A percentile compares a stretch with the other conserved stretches of the same genome.
Conservation (phyloP, 2,329 filamentous ascomycete genomes). For the Rhynchosporium agropyri region DNA sequence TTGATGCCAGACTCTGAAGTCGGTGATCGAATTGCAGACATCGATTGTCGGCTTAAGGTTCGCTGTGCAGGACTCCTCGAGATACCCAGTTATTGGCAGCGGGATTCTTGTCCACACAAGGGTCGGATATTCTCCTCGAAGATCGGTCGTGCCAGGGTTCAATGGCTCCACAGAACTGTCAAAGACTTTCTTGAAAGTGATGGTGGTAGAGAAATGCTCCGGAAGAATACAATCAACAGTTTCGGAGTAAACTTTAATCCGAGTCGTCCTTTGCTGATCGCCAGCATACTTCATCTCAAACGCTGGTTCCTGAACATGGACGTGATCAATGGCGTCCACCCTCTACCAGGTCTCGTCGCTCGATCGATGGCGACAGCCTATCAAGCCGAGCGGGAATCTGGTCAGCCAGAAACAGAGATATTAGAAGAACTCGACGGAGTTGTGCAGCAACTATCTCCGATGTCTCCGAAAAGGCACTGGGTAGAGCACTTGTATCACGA, state of each 20-base stretch:
- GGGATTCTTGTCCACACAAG: neutral
- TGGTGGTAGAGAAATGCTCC: neutral
- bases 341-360: neutral
- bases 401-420: neutral
- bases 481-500: neutral
- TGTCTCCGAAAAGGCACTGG: neutral
- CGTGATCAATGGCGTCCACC: neutral
- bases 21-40: neutral
- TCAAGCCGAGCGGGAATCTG: neutral
- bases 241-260: neutral
- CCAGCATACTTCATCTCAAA: neutral
- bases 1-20: neutral
- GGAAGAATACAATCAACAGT: neutral
- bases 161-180: constrained; percentile 27
- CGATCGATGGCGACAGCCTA: neutral
- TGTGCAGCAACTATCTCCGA: neutral
- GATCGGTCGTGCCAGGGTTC: constrained; percentile 10
- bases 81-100: constrained; percentile 1
- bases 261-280: neutral
- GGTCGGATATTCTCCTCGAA: neutral
- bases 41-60: neutral
- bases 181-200: constrained; percentile 18
- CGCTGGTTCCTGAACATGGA: neutral
- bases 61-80: neutral
- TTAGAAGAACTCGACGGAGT: neutral